Percentiles rank a stretch among this genome's conserved stretches.
These are phyloP conservation scores for Botrytis porri DNA, from an alignment of 2,329 filamentous ascomycete genomes.

Conservation along the genomic window DNA sequence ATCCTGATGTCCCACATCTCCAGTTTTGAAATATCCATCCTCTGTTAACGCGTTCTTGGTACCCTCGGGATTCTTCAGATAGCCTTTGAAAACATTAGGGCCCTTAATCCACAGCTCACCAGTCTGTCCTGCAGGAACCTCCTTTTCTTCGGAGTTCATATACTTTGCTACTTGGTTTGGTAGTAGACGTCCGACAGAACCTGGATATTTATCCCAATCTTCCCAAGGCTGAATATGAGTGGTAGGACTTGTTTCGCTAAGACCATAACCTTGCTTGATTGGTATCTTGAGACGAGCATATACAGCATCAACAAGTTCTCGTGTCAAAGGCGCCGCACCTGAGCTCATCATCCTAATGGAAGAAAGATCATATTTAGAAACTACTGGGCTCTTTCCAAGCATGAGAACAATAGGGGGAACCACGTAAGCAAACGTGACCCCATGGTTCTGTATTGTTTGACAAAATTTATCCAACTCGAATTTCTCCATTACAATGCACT, in stretches of 20 bases:
- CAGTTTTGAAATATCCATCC: conserved; percentile 78
- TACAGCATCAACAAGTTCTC: conserved; percentile 73
- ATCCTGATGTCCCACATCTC: conserved; percentile 78
- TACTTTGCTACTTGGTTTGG: conserved; percentile 81
- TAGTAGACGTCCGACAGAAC: conserved; percentile 73
- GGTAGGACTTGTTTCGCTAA: conserved; percentile 81
- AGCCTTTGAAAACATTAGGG: conserved; percentile 59
- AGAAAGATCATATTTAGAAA: conserved; percentile 77
- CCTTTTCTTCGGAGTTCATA: conserved; percentile 62
- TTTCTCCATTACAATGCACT: conserved; percentile 68
- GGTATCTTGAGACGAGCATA: conserved; percentile 71
- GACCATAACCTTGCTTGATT: conserved; percentile 89
- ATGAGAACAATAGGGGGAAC: conserved; percentile 81
- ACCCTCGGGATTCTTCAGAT: conserved; percentile 59
- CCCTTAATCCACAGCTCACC: conserved; percentile 71
- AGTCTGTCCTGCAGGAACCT: conserved; percentile 58
- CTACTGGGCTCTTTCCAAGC: conserved; percentile 73
- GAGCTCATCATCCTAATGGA: conserved; percentile 80
- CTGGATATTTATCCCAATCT: conserved; percentile 73
- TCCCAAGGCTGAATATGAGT: conserved; percentile 71
- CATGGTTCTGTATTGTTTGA: conserved; percentile 67
- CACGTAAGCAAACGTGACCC: conserved; percentile 75
- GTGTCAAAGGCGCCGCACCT: conserved; percentile 80
- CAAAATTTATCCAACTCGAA: conserved; percentile 84
- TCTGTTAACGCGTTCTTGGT: conserved; percentile 65